Base-by-base conservation (phyloP, 2,329 filamentous ascomycete species). In the Sphaerulina vaccinii region DNA sequence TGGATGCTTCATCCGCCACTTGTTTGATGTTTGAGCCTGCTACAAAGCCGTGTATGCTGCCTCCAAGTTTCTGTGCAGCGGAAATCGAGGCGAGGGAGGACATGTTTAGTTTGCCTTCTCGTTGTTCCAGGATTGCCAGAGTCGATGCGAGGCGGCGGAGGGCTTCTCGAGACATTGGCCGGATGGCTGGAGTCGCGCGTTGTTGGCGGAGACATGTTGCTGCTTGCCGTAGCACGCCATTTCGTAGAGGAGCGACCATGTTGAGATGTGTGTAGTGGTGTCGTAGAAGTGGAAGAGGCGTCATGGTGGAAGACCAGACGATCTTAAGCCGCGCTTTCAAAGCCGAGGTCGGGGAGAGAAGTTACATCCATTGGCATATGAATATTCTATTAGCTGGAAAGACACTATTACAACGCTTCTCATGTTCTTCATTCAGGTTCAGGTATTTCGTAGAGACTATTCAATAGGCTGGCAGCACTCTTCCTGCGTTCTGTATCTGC, bases 41-140 rank as follows among this genome's bases (percentile, higher is more conserved):
- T 46, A 97, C 75, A 64, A 99, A 93, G 13, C 81, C 93, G 58
- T 92, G 91, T 45, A 99, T 79, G 5, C 87, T 76, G 3, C 91
- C 92, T 50, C 92, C 92, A 9, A 61, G 35, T 18, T 61, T 59
- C 40, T 56, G 52, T 36, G 59, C 59, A 10, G 59, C 59, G 5
- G 57, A 56, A n/a, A 61, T 49, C 11, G 57, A 56, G 19, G 59
- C 54, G 11, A 61, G 44, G 27, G 59, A 61, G 18, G 87, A 86
- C 56, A 80, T 74, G 68, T 89, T 90, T 60, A 99, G 81, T 74
- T 90, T 86, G 56, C 93, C 93, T 65, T 95, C 87, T 65, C 86
- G 84, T 74, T 97, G 93, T 75, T 99, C 93, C 56, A 99, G 82
- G 48, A 99, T 78, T 39, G 92, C 92, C 51, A 99, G 81, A 29